These are phyloP conservation scores for Backusella australiensis DNA, from an alignment of 192 early-diverging fungal species.

Conservation along the genomic window DNA sequence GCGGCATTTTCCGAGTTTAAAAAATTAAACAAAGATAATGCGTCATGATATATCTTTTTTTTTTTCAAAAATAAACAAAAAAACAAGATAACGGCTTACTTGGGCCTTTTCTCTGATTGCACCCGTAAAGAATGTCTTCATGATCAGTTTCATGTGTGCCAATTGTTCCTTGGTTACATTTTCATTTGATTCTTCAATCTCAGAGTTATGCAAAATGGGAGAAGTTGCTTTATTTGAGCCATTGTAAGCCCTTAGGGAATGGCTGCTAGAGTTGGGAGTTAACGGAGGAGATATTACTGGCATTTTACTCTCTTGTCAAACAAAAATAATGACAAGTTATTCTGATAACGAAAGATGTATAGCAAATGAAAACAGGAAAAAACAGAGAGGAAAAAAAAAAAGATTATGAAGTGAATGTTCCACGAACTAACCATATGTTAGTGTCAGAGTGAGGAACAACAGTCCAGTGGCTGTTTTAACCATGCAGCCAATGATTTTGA, in stretches of 20 bases:
- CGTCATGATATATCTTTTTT: background rate
- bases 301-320: background rate
- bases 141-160: background rate
- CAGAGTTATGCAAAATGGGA: background rate
- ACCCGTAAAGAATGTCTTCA: background rate
- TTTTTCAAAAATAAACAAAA: background rate
- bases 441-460: background rate
- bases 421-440: background rate
- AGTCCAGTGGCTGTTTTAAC: background rate
- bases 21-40: background rate
- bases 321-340: background rate
- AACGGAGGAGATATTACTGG: background rate
- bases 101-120: background rate
- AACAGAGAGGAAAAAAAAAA: background rate
- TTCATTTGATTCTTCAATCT: background rate
- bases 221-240: background rate
- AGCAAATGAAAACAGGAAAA: background rate
- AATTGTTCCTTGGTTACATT: background rate
- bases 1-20: background rate
- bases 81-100: background rate
- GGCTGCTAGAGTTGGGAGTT: background rate
- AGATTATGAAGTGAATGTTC: background rate
- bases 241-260: background rate
- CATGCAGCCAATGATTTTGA: background rate
- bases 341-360: background rate